These are phyloP conservation scores for Micromonas commoda DNA, from an alignment of 139 green algal species.

Conservation along the genomic window DNA sequence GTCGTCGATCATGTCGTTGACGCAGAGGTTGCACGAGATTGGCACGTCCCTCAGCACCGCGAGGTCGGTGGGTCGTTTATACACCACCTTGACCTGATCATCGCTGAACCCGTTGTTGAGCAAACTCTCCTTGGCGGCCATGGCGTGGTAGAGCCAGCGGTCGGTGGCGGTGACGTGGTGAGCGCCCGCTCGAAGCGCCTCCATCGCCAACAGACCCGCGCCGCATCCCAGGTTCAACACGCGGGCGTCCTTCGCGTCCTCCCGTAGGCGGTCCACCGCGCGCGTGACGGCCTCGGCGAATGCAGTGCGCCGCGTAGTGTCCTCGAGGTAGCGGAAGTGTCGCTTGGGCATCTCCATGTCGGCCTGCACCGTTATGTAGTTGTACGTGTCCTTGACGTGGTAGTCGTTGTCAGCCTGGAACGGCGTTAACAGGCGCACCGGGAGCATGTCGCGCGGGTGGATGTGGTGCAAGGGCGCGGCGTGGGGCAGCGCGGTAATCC, in stretches of 20 bases:
- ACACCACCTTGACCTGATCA: slow-evolving; percentile 48
- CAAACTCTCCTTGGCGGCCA: slow-evolving; percentile 55
- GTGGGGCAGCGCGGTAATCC: slow-evolving; percentile 43
- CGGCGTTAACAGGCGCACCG: slow-evolving; percentile 53
- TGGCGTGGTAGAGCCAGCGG: slow-evolving; percentile 71
- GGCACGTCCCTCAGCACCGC: slow-evolving; percentile 52
- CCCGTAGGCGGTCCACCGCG: slow-evolving; percentile 37
- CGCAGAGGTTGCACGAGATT: slow-evolving; percentile 55
- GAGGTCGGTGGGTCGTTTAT: slow-evolving; percentile 67
- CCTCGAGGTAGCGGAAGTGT: slow-evolving; percentile 46
- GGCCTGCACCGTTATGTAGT: slow-evolving; percentile 71
- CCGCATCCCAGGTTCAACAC: slow-evolving; percentile 54
- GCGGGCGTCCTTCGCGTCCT: slow-evolving; percentile 50
- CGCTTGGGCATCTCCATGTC: slow-evolving; percentile 43
- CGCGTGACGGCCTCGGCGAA: slow-evolving; percentile 41
- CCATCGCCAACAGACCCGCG: slow-evolving; percentile 53
- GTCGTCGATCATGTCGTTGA: slow-evolving; percentile 67
- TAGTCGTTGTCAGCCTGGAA: slow-evolving; percentile 74
- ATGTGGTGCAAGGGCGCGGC: slow-evolving; percentile 53
- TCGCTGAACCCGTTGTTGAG: slow-evolving; percentile 43
- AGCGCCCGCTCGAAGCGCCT: slow-evolving; percentile 59
- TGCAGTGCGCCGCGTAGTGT: slow-evolving; percentile 35
- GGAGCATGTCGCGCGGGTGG: slow-evolving; percentile 53
- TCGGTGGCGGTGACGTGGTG: slow-evolving; percentile 65
- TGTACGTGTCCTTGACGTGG: slow-evolving; percentile 75